These are phyloP conservation scores for Podospora conica DNA, from an alignment of 495 filamentous ascomycete species.

Conservation along the genomic window DNA sequence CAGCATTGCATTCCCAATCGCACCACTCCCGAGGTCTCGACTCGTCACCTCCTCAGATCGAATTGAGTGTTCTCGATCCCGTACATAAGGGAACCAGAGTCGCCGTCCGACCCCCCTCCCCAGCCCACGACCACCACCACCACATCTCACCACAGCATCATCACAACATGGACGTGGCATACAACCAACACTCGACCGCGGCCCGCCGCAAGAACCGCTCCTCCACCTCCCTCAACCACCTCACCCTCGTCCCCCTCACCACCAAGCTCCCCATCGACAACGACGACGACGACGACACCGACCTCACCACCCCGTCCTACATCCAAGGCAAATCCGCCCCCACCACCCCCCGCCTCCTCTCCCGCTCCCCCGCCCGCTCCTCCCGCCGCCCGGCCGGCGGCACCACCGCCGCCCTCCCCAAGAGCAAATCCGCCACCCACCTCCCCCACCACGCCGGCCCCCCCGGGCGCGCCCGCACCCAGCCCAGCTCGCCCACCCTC, in stretches of 20 bases:
- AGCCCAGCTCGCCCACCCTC: slow-evolving; percentile 22
- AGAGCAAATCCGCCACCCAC: slow-evolving; percentile 44
- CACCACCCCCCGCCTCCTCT: slow-evolving; percentile 52
- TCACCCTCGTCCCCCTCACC: slow-evolving; percentile 60
- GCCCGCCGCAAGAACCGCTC: slow-evolving; percentile 43
- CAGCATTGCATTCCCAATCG: background rate
- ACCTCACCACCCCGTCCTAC: slow-evolving; percentile 36
- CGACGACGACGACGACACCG: slow-evolving; percentile 37
- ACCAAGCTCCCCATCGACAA: slow-evolving; percentile 57
- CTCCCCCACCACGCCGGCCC: slow-evolving; percentile 23
- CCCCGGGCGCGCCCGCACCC: slow-evolving; percentile 6
- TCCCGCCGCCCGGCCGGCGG: slow-evolving; percentile 32
- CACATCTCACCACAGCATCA: background rate
- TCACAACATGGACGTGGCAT: slow-evolving; percentile 44
- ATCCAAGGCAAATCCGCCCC: slow-evolving; percentile 50
- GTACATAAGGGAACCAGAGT: background rate
- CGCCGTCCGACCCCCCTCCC: background rate
- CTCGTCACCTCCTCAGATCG: background rate
- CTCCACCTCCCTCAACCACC: slow-evolving; percentile 42
- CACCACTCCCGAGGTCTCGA: background rate
- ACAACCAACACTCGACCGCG: slow-evolving; percentile 46
- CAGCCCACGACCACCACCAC: background rate
- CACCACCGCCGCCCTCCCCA: slow-evolving; percentile 20
- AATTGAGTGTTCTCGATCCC: slow-evolving; percentile 3
- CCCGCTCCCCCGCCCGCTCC: slow-evolving; percentile 43